These are phyloP conservation scores for Penicillium riverlandense DNA, from an alignment of 495 filamentous ascomycete genomes.

Conservation along the genomic window DNA sequence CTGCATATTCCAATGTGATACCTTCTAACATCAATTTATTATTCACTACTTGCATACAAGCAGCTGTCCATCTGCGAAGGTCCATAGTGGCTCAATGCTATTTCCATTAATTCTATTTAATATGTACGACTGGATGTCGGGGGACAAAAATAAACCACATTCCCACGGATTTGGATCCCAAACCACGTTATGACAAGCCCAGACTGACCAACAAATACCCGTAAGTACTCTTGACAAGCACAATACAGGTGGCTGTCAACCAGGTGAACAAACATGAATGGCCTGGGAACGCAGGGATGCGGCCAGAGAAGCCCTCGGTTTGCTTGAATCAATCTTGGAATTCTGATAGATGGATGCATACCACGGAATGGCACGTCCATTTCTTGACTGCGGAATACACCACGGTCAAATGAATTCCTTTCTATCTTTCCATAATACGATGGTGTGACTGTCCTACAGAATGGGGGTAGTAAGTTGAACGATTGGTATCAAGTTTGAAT, in stretches of 20 bases:
- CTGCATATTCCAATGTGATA: too few species aligned
- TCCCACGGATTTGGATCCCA: conserved; percentile 8
- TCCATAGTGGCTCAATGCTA: too few species aligned
- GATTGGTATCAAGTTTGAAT: background rate
- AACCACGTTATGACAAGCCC: background rate
- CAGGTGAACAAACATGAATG: background rate
- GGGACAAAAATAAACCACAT: conserved; percentile 17
- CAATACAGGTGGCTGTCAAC: conserved; percentile 7
- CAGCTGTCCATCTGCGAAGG: too few species aligned
- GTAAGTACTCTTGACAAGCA: conserved; percentile 15
- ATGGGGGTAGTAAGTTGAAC: background rate
- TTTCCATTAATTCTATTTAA: background rate
- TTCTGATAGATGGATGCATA: conserved; percentile 3
- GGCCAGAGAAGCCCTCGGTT: conserved; percentile 16
- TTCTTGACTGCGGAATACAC: background rate
- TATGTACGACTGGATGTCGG: conserved; percentile 6
- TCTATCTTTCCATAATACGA: background rate
- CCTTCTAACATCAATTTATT: too few species aligned
- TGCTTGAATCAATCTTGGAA: conserved; percentile 12
- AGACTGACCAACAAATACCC: conserved; percentile 1
- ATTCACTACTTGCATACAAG: too few species aligned
- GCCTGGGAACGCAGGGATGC: conserved; percentile 5
- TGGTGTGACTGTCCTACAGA: background rate
- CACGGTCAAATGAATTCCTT: background rate
- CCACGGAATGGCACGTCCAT: conserved; percentile 12